Evolutionary conservation across 129 eudicot genomes (phyloP), one percentile per base, ranked within the genome.

Genomic region (Scalesia atractyloides): DNA sequence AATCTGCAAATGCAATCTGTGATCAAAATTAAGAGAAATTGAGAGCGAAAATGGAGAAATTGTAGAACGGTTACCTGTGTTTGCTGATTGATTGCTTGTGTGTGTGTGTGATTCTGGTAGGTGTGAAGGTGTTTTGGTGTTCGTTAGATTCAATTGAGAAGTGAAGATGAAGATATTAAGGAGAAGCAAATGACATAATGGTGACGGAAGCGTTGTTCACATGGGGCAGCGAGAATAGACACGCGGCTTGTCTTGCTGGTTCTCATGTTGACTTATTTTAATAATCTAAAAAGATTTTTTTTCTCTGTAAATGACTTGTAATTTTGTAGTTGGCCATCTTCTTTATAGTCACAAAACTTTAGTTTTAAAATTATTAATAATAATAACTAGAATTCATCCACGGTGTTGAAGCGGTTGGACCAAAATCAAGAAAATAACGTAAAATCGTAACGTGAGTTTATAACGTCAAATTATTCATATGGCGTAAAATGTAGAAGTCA

Each of bases 221-320:
- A 67, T 76, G 80, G 79, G 80, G 80, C 80, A 76, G 46, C 68
- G 68, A 66, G 79, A 39, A 24, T 15, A 66, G 36, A 75, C 80
- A 66, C 73, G 68, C 54, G 80, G 59, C 36, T 54, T 54, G 68
- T 56, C 73, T 75, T 75, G 80, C 73, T 75, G 73, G 79, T 66
- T 66, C 41, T 48, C 78, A 7, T 62, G n/a, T 63, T 73, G 41
- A 18, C 63, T 16, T 14, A 7, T 30, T 47, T 11, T 33, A 41
- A 47, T 26, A 7, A 43, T 41, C 14, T 17, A 0, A 9, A 18
- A 48, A 16, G 15, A 5, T 19, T 36, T 11, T 14, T 71, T 6
- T 0, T 54, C n/a, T 39, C 19, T 56, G 2, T 1, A 1, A 3
- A 7, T 47, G 43, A 47, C 9, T 7, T 24, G 41, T 67, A 30